These are phyloP conservation scores for Pseudoneurospora amorphoporcata DNA, from an alignment of 495 filamentous ascomycete genomes.

Conservation along the genomic window DNA sequence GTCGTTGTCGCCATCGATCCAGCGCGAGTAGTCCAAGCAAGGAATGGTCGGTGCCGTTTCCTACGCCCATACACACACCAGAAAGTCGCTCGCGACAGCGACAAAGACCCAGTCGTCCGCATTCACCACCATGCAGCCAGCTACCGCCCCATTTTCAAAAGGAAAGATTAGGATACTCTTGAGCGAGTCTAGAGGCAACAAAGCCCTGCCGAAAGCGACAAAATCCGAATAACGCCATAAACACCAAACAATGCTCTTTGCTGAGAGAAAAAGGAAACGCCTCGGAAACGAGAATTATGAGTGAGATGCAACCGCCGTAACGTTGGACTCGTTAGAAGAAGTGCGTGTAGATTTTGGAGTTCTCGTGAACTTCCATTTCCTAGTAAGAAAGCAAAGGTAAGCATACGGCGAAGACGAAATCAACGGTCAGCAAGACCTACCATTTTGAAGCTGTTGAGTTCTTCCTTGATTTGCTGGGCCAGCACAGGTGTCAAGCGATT, in stretches of 20 bases:
- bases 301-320: conserved; percentile 23
- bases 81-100: not conserved
- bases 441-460: conserved; percentile 99
- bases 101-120: not conserved
- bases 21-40: not conserved
- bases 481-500: conserved; percentile 95
- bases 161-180: conserved; percentile 4
- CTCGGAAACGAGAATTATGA: conserved; percentile 27
- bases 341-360: conserved; percentile 97
- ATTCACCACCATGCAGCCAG: not conserved
- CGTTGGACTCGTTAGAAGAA: conserved; percentile 67
- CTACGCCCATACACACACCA: not conserved
- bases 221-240: conserved; percentile 32
- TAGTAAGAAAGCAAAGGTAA: conserved; percentile 31
- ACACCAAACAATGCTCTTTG: conserved; percentile 42
- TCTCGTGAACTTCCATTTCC: conserved; percentile 99
- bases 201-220: conserved; percentile 4
- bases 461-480: conserved; percentile 98
- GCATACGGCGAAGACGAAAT: not conserved
- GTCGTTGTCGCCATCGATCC: not conserved
- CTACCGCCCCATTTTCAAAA: not conserved
- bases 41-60: not conserved
- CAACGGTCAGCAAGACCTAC: conserved; percentile 39
- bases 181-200: conserved; percentile 21
- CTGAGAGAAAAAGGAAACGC: conserved; percentile 15